Evolutionary conservation across 176 grass and related monocot species (phyloP).

Genomic region (Microstegium vimineum): DNA sequence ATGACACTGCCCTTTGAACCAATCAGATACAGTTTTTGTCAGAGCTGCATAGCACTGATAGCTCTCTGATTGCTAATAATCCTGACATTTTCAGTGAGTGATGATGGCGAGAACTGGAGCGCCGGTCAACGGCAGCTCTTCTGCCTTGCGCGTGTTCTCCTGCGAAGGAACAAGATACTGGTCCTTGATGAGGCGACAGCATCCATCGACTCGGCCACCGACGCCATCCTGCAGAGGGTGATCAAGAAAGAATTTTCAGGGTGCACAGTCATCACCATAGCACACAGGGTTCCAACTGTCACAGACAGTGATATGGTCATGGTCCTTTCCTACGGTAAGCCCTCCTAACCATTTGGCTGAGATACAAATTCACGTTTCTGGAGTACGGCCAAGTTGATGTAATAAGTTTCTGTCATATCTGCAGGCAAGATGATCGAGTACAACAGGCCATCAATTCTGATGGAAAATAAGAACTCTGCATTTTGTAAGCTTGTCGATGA

Average conservation of each 20-base stretch:
- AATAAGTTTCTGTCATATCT: background rate
- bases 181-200: slow-evolving; percentile 87
- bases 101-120: slow-evolving; percentile 92
- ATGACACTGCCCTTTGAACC: background rate
- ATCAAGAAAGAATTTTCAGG: slow-evolving; percentile 66
- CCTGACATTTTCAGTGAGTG: slow-evolving; percentile 47
- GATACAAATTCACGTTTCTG: background rate
- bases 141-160: slow-evolving; percentile 62
- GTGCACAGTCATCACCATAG: slow-evolving; percentile 83
- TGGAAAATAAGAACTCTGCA: slow-evolving; percentile 60
- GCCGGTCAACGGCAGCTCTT: slow-evolving; percentile 77
- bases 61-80: background rate
- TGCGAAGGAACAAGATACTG: slow-evolving; percentile 64
- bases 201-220: slow-evolving; percentile 78
- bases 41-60: background rate
- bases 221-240: slow-evolving; percentile 57
- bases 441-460: slow-evolving; percentile 59
- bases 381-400: background rate
- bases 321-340: slow-evolving; percentile 80
- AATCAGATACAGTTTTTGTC: background rate
- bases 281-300: slow-evolving; percentile 74
- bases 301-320: slow-evolving; percentile 83
- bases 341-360: background rate
- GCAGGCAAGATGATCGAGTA: slow-evolving; percentile 81
- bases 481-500: slow-evolving; percentile 76